Percentiles rank a stretch among this genome's conserved stretches.
These are phyloP conservation scores for Boletus rex-veris DNA, from an alignment of 768 basidiomycete species.

Conservation along the genomic window DNA sequence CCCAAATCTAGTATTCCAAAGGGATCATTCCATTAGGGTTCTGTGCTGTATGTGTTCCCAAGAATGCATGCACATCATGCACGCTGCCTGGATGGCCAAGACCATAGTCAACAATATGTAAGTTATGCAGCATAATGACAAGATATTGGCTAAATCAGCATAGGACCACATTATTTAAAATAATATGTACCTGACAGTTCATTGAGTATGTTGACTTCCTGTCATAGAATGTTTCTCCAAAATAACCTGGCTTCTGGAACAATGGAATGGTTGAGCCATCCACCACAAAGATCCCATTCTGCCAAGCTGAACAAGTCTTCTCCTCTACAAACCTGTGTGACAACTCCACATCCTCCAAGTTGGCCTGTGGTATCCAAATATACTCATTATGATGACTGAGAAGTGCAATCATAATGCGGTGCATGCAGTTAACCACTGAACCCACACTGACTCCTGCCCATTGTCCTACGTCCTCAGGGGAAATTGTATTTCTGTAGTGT, in stretches of 20 bases:
- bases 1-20: background rate
- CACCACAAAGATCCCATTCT: background rate
- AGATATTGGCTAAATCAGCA: no score
- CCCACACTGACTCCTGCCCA: background rate
- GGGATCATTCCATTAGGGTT: background rate
- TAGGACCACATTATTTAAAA: no score
- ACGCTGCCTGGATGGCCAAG: background rate
- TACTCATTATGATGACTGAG: background rate
- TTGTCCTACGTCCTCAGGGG: background rate
- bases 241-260: no score
- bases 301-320: no score
- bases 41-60: background rate
- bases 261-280: background rate
- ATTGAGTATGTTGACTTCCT: background rate
- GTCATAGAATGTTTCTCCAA: background rate
- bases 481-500: background rate
- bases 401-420: background rate
- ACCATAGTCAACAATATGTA: background rate
- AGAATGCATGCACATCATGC: background rate
- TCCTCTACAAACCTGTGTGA: no score
- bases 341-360: background rate
- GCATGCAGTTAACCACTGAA: background rate
- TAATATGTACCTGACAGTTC: no score
- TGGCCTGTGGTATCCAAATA: background rate
- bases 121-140: background rate